Conservation (phyloP, 2,329 filamentous ascomycete species). For the Aspergillus bombycis region DNA sequence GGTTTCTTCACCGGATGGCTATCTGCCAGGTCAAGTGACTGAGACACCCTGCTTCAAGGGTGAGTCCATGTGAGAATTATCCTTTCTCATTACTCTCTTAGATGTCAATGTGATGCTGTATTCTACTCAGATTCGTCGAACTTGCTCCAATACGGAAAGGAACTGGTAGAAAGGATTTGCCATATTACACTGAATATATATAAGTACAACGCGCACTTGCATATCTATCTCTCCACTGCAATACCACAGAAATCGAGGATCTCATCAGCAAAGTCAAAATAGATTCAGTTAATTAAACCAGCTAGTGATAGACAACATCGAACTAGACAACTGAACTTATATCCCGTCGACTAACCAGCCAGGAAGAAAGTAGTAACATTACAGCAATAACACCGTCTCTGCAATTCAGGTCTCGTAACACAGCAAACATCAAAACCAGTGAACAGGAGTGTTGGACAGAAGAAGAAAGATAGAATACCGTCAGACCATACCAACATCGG, state of each 20-base stretch:
- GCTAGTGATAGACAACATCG: not conserved
- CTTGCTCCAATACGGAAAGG: too few species aligned
- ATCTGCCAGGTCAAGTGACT: too few species aligned
- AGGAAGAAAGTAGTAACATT: not conserved
- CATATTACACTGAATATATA: not conserved
- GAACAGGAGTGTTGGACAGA: not conserved
- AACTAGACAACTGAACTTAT: conserved; percentile 1
- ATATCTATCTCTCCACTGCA: not conserved
- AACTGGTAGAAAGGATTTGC: not conserved
- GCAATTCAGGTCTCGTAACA: not conserved
- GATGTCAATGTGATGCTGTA: too few species aligned
- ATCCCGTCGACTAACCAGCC: not conserved
- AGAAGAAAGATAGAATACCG: not conserved
- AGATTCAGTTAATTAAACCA: not conserved
- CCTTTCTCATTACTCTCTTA: too few species aligned
- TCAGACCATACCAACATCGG: conserved; percentile 2
- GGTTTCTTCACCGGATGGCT: too few species aligned
- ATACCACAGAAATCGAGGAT: not conserved
- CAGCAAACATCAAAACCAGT: not conserved
- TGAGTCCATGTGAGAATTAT: too few species aligned
- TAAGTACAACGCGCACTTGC: not conserved
- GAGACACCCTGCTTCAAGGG: too few species aligned
- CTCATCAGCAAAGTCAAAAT: not conserved
- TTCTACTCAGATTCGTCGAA: too few species aligned
- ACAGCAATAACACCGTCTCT: not conserved